Base-by-base conservation (phyloP, 345 rosid species). In the Stellera chamaejasme region DNA sequence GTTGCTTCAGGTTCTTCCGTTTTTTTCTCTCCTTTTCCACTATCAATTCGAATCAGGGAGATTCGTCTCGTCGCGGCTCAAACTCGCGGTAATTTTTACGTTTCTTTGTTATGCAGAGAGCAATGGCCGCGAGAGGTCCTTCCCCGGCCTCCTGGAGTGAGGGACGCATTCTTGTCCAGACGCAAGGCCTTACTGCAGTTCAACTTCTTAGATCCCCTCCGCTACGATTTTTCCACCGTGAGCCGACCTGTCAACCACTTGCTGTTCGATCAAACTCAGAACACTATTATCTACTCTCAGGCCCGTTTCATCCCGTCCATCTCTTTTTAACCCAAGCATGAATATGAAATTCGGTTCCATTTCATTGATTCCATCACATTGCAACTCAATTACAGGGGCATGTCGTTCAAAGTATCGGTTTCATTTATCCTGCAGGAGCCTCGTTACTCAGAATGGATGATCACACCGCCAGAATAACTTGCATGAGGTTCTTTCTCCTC, bases 401-500 rank as follows among this genome's bases (percentile, higher is more conserved):
- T 0, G 36, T 43, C 3, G 45, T 85, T 50, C 42, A 3, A 32
- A 70, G 46, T 51, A 28, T 65, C 52, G 71, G 57, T 47, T 47
- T 45, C 58, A 62, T 58, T 64, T 47, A 61, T 5, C 47, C 51
- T 7, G 71, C 66, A 45, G 50, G 48, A 32, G 69, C 60, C 43
- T 60, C 75, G 23, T 10, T 28, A 39, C 14, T 47, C 27, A 25
- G 44, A 11, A 61, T 64, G 43, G 56, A 11, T 43, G 84, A 68
- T 69, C 93, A 85, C 60, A 78, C 69, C 14, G 84, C 88, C 6
- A 78, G 84, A 70, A 72, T 85, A 55, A 80, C 88, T 62, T 78
- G 79, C 63, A 85, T 82, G 81, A 78, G 93, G 88, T 82, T 48
- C 70, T 8, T 19, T 32, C 9, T 8, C 39, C 39, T 32, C 7